Evolutionary conservation across 2,329 filamentous ascomycete species (phyloP), one percentile per base, ranked within the genome.

Genomic region (Rhinocladiella mackenziei): DNA sequence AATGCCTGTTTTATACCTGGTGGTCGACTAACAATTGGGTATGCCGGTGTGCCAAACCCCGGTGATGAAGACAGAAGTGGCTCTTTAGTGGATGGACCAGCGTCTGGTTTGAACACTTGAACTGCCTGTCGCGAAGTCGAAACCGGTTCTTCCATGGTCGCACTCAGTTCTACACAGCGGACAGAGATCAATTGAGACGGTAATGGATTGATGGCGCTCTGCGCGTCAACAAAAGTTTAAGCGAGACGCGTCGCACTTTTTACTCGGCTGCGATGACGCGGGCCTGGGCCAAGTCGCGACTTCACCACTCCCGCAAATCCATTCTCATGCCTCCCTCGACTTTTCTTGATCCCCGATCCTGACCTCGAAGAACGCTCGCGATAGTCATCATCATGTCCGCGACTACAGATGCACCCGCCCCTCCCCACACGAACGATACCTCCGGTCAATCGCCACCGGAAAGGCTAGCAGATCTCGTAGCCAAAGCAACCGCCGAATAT

Each of bases 31-130:
- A 61, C 59, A 39, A 92, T 77, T 32, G 89, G 86, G 62, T 92
- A 85, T 31, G 81, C 78, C 1, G 89, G 89, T 1, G 89, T 96
- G 38, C 80, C 88, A 66, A 96, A 96, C 29, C 84, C 88, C 6
- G 89, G 88, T 14, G 89, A 95, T 0, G 89, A 94, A 0, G 89
- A 95, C 3, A 87, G 87, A 49, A 92, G 81, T 30, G 77, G 76
- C 38, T 84, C 81, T 25, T 58, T 47, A 22, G 57, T 31, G 6
- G 54, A 40, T 28, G 51, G 59, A 57, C 58, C 60, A 54, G 51
- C 47, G 39, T 29, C 45, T 15, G 45, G 50, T 47, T 39, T 55
- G 44, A 53, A 55, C 6, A 35, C 30, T 15, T 30, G 46, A 9
- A 43, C 13, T 19, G 49, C 50, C n/a, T 54, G 49, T 28, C 46